A percentile compares a stretch with the other conserved stretches of the same genome.
Evolutionary conservation across 1,139 yeast species (phyloP).

Genomic region (Debaryomyces fabryi): DNA sequence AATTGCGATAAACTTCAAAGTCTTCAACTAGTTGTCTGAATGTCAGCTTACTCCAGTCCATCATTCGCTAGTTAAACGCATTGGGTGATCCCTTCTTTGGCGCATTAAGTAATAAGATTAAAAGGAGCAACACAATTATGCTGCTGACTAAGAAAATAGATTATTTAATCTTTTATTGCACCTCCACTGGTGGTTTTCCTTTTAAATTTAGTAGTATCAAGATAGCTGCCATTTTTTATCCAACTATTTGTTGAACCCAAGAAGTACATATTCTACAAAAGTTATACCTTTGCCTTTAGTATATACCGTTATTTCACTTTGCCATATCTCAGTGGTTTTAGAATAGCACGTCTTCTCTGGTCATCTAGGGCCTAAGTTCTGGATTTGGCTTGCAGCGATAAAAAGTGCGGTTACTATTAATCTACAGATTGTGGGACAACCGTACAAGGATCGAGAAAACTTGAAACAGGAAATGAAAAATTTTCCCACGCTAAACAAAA

Average conservation of each 20-base stretch:
- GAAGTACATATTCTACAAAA: background rate
- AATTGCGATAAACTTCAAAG: too few species aligned
- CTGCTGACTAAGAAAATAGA: background rate
- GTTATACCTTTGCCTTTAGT: background rate
- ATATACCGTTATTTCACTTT: background rate
- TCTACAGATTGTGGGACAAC: too few species aligned
- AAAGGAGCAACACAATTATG: background rate
- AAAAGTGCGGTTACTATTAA: too few species aligned
- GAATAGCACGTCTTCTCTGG: background rate
- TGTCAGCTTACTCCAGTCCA: too few species aligned
- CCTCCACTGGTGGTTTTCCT: background rate
- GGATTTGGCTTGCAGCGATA: background rate
- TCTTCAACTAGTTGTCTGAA: too few species aligned
- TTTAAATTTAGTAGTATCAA: background rate
- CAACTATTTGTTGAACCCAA: background rate
- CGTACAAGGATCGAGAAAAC: too few species aligned
- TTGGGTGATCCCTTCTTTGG: background rate
- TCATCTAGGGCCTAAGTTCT: background rate
- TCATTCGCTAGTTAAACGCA: too few species aligned
- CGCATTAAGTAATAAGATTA: background rate
- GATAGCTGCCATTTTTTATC: background rate
- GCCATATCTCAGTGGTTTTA: background rate
- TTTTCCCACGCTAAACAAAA: too few species aligned
- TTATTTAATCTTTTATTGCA: background rate
- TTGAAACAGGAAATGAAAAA: too few species aligned